A percentile compares a stretch with the other conserved stretches of the same genome.
phyloP scores from a whole-genome alignment of 2,329 filamentous ascomycete genomes.

The Alternaria burnsii region DNA sequence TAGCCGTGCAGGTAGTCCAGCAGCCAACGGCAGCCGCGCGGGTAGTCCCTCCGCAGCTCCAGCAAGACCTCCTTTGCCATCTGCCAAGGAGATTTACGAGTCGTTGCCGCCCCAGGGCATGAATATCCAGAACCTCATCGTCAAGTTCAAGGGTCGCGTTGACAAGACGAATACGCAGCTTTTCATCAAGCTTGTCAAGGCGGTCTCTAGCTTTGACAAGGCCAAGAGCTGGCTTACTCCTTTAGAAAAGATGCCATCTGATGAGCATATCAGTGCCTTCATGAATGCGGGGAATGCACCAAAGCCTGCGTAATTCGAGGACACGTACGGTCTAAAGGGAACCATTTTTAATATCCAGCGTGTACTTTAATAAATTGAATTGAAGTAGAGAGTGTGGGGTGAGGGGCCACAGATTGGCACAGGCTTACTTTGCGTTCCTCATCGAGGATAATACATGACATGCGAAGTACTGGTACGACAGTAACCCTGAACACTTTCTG shows the following conservation, averaged over 20 bases:
- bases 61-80: constrained; percentile 46
- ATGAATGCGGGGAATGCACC: constrained; percentile 25
- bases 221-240: constrained; percentile 41
- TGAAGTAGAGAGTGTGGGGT: neutral
- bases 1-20: constrained; percentile 62
- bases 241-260: constrained; percentile 41
- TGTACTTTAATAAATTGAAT: constrained; percentile 6
- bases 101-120: constrained; percentile 57
- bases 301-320: constrained; percentile 16
- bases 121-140: constrained; percentile 52
- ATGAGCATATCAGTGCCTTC: constrained; percentile 36
- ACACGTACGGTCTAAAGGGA: neutral
- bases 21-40: constrained; percentile 43
- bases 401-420: neutral
- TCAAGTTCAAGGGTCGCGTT: constrained; percentile 53
- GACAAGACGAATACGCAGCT: constrained; percentile 45
- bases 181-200: constrained; percentile 58
- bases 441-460: neutral
- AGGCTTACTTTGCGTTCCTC: neutral
- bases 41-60: constrained; percentile 36
- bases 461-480: neutral
- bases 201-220: constrained; percentile 45
- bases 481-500: neutral
- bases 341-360: constrained; percentile 2
- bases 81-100: constrained; percentile 55